Evolutionary conservation across 176 grass and related monocot genomes (phyloP).

Genomic region (Aegilops sharonensis): DNA sequence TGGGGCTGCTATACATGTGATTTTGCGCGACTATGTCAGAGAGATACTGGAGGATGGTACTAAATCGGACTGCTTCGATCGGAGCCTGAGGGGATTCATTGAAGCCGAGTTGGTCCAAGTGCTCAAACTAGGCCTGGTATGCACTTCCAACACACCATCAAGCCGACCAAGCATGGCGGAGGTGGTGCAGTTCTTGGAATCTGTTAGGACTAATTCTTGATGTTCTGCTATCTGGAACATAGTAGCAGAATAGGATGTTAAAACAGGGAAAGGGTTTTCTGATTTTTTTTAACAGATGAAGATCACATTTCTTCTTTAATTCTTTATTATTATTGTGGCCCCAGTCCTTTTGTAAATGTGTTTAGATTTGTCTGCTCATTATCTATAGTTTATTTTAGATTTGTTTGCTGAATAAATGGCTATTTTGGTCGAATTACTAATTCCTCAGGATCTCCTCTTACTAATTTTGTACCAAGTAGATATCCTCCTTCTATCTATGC

Average conservation of each 20-base stretch:
- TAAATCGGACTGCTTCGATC: conserved; percentile 76
- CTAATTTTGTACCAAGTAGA: conserved; percentile 11
- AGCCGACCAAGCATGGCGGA: conserved; percentile 91
- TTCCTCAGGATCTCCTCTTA: neutral
- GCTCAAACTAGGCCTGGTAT: conserved; percentile 88
- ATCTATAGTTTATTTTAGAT: neutral
- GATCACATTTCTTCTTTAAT: conserved; percentile 65
- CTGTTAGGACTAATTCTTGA: conserved; percentile 78
- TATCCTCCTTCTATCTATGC: neutral
- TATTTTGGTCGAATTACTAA: conserved; percentile 43
- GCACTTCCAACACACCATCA: conserved; percentile 76
- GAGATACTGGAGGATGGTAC: conserved; percentile 74
- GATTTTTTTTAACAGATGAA: conserved; percentile 48
- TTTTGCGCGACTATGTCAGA: conserved; percentile 80
- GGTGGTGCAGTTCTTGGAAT: conserved; percentile 97
- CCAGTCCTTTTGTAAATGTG: conserved; percentile 51
- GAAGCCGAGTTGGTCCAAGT: conserved; percentile 93
- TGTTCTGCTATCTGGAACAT: conserved; percentile 26
- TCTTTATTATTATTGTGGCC: conserved; percentile 36
- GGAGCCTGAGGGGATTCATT: conserved; percentile 58
- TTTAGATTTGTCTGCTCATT: conserved; percentile 38
- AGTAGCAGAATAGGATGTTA: conserved; percentile 51
- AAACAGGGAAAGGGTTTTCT: conserved; percentile 42
- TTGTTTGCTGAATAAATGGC: conserved; percentile 47
- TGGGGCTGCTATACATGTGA: conserved; percentile 40